Evolutionary conservation across 148 eudicot species (phyloP), one percentile per base, ranked within the genome.

Genomic region (Cornus florida): DNA sequence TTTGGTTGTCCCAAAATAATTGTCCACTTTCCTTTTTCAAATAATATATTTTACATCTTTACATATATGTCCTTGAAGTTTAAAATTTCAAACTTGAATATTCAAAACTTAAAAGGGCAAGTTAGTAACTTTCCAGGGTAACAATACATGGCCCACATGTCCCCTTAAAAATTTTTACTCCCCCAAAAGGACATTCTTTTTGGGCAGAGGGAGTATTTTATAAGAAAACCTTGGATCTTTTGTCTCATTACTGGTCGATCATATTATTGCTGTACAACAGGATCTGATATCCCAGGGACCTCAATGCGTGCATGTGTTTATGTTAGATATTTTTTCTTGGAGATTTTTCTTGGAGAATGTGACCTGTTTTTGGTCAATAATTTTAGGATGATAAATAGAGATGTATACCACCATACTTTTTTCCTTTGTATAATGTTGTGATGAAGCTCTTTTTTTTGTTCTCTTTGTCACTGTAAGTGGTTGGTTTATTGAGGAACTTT

Each of bases 231-330:
- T 35, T 20, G 41, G 70, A 32, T 64, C 22, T 75, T 38, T 38
- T 13, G 7, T 6, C 22, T 32, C 32, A 11, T n/a, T 74, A 74
- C 16, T 56, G 28, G 28, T 16, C 8, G 31, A 72, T 46, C 65
- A 74, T 74, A 50, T 74, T 74, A 35, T 12, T 35, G n/a, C 23
- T 75, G 77, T 67, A 11, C 67, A 11, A 28, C 60, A 38, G 70
- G 28, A 38, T 65, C 56, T 23, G 16, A 75, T 64, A 62, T n/a
- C 16, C 24, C 48, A 75, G 69, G 69, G 57, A 60, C 10, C 20
- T 11, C 62, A 19, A 28, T 33, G 10, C 35, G 46, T 60, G 9
- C 33, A 1, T 9, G 16, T 22, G 53, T 48, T 11, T 48, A 48
- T 57, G 20, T 65, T 23, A 50, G 71, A 76, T 57, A 59, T 33